phyloP scores from a whole-genome alignment of 2,329 filamentous ascomycete genomes.

The Clarireedia hainanense region DNA sequence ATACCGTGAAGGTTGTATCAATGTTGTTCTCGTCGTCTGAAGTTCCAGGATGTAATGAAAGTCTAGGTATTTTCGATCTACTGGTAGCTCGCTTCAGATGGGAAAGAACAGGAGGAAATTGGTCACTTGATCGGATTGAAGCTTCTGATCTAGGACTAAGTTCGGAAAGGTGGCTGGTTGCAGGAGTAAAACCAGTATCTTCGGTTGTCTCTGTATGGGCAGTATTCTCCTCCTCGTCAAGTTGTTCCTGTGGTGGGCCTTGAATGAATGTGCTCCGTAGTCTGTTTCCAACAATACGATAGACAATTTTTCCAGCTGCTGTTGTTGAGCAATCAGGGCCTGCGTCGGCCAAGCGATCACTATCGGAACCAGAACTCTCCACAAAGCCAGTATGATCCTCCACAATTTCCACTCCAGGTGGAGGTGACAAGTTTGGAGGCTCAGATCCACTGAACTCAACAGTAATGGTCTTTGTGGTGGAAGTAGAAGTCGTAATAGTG shows the following conservation, averaged over 20 bases:
- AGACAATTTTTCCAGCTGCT: constrained; percentile 47
- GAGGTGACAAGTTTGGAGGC: constrained; percentile 43
- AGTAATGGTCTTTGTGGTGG: constrained; percentile 55
- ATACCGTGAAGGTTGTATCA: neutral
- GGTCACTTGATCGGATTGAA: neutral
- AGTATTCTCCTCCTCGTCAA: constrained; percentile 9
- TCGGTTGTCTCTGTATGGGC: neutral
- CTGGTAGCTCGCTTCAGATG: neutral
- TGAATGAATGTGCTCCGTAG: constrained; percentile 35
- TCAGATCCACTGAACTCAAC: constrained; percentile 51
- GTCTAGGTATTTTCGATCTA: constrained; percentile 3
- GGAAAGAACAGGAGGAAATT: neutral
- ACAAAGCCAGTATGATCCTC: constrained; percentile 35
- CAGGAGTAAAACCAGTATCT: neutral
- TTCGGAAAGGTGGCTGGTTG: neutral
- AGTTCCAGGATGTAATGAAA: neutral
- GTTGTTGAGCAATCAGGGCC: constrained; percentile 13
- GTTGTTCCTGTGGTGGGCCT: constrained; percentile 20
- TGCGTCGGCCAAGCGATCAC: constrained; percentile 13
- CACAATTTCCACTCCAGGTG: constrained; percentile 51
- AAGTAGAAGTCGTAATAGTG: constrained; percentile 50
- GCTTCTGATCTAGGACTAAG: neutral
- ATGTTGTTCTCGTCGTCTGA: constrained; percentile 9
- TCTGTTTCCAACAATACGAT: constrained; percentile 48
- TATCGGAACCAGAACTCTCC: constrained; percentile 13